Base-by-base conservation (phyloP, 2,329 filamentous ascomycete species). In the Xylogone sp. region DNA sequence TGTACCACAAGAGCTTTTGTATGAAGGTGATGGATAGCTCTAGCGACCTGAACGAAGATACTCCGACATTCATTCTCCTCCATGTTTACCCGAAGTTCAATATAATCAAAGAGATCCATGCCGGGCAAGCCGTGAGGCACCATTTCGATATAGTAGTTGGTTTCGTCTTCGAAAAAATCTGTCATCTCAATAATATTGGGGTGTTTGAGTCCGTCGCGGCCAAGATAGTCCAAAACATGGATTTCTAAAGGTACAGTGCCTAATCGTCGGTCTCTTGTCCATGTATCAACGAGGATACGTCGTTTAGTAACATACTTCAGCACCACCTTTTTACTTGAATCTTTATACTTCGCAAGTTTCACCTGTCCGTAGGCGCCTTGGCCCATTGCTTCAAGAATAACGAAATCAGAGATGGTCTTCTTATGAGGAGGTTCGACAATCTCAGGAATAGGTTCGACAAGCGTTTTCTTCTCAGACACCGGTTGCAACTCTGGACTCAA, bases 141-240 rank as follows among this genome's bases (percentile, higher is more conserved):
- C 90, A 97, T 99, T 69, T 97, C 94, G 61, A 99, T 99, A 70
- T 99, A 99, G 72, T 99, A 99, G 66, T 99, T 97, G 62, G 85
- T 77, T 57, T 90, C 85, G 59, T 95, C 90, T 67, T 88, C 84
- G 59, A 88, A 87, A 65, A 88, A 88, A 55, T 83, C 82, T 53
- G 83, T 78, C 84, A 88, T 87, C 67, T 87, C 83, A 16, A 88
- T 82, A 59, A 88, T 87, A 60, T 88, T 87, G 49, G 82, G 80
- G 60, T 88, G 84, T 44, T 75, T 75, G 24, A 86, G 72, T 43
- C 82, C 83, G 49, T 86, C 91, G 24, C 86, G 82, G 21, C 91
- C 84, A 10, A 99, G 82, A 65, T 93, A 99, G 69, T 99, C 91
- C 16, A 99, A 76, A 31, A 99, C 94, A 63, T 99, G 94, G 56